Base-by-base conservation (phyloP, 441 rosid species). In the Populus hybrid region DNA sequence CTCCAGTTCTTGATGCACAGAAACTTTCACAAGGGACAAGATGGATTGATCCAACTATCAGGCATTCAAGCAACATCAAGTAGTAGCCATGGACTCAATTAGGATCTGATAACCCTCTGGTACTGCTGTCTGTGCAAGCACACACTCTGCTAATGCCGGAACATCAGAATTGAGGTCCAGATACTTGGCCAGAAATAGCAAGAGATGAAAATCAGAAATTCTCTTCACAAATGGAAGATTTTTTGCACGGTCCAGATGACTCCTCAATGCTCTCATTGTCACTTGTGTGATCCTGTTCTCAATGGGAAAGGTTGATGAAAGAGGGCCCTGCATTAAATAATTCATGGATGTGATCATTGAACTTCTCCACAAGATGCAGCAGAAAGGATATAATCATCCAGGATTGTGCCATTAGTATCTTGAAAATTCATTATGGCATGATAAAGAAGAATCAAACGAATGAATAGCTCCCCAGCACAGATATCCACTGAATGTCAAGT, bases 51-150 rank as follows among this genome's bases (percentile, higher is more conserved):
- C 68, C 53, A 73, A 61, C 29, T 7, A 33, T 6, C 16, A 20
- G 59, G 56, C 26, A 61, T 8, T 29, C 68, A 40, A 18, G 64
- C 45, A 72, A 87, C 85, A 93, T 71, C 82, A 82, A 59, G 91
- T 74, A 77, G 69, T 85, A 65, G 99, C 97, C 86, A 94, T 84
- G 10, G 99, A 90, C 80, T 92, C 93, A 61, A 94, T 93, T 21
- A 94, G 89, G 53, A 94, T 87, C 81, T 88, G 91, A 83, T 94
- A 93, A 68, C 99, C 99, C 84, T 94, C 97, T 12, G 95, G 91
- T 9, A 94, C 85, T 1, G 88, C 61, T 36, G 82, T 72, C 79
- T 90, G 93, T 69, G 84, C 83, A 77, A 75, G 84, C 56, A 93
- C 95, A n/a, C 93, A 93, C 75, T 85, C 88, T 20, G 97, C 90